Conservation (phyloP, 192 early-diverging fungal genomes). For the Dispira parvispora region DNA sequence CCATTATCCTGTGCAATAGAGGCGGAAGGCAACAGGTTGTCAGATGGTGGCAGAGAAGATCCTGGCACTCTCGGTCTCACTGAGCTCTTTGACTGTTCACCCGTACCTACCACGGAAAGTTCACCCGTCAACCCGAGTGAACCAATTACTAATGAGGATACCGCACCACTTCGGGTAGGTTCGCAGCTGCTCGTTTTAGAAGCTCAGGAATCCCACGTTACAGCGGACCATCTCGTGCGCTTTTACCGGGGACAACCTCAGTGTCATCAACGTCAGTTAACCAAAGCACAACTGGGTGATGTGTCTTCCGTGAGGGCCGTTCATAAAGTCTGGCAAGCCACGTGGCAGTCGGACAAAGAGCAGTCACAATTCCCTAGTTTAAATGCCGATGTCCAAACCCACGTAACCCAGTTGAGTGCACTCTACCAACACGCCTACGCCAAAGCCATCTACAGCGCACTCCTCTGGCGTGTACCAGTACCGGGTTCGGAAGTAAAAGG, state of each 20-base stretch:
- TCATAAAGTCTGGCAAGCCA: no score
- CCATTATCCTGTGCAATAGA: not conserved
- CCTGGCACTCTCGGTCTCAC: not conserved
- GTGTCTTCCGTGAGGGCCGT: no score
- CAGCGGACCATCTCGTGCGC: not conserved
- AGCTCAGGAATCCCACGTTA: not conserved
- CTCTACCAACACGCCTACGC: constrained; percentile 1
- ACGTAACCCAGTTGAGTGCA: no score
- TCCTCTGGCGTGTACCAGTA: not conserved
- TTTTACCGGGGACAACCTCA: not conserved
- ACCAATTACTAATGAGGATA: not conserved
- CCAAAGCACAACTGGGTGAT: no score
- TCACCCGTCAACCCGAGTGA: not conserved
- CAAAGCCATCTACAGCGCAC: constrained; percentile 4
- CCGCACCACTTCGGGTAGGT: not conserved
- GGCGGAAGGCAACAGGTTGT: no score
- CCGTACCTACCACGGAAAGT: not conserved
- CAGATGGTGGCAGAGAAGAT: not conserved
- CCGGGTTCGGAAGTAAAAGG: not conserved
- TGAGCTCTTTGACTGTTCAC: not conserved
- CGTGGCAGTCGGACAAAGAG: no score
- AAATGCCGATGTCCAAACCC: no score
- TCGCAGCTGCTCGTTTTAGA: not conserved
- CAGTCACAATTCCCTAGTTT: no score
- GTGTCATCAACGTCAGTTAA: not conserved